Base-by-base conservation (phyloP, 2,329 filamentous ascomycete species). In the Didymella keratinophila region DNA sequence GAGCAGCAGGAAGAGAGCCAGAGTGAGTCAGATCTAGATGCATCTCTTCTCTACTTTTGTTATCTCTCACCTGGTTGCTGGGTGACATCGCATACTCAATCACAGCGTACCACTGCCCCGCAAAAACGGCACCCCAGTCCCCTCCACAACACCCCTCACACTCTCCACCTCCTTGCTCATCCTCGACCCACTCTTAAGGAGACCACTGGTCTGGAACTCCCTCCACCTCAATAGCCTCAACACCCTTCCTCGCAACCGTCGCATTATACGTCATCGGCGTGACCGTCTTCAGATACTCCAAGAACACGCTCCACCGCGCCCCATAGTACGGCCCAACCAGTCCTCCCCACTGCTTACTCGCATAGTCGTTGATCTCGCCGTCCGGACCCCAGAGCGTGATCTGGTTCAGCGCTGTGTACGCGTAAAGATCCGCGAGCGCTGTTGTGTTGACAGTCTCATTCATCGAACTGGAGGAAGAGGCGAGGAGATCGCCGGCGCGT, bases 1-100 rank as follows among this genome's bases (percentile, higher is more conserved):
- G 14, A 73, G 71, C 41, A 71, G 58, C 28, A 63, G 71, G 58
- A 74, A 75, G 66, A 67, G 71, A 56, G 69, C 69, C 11, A 62
- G 72, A 52, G 66, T 71, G 50, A 73, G 65, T 62, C 69, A 73
- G 37, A 52, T 66, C 20, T 72, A 70, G 52, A 54, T 52, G 54
- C 23, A 11, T 30, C 28, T 10, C 28, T 12, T 9, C 23, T 25
- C n/a, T n/a, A n/a, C n/a, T n/a, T 25, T 25, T 7, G 3, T 7
- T 25, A 7, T 25, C 7, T 25, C 23, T 25, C 7, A 3, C 23
- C 23, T 7, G 3, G 23, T 25, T 25, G 23, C 23, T 25, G 4
- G 7, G 7, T 7, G 23, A 25, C 23, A 25, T 3, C 23, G 23
- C 23, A 7, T 25, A 7, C 8, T 7, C 27, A 7, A 28, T 28